Percentiles rank a stretch among this genome's conserved stretches.
Evolutionary conservation across 345 rosid genomes (phyloP).

Genomic region (Aethionema arabicum): DNA sequence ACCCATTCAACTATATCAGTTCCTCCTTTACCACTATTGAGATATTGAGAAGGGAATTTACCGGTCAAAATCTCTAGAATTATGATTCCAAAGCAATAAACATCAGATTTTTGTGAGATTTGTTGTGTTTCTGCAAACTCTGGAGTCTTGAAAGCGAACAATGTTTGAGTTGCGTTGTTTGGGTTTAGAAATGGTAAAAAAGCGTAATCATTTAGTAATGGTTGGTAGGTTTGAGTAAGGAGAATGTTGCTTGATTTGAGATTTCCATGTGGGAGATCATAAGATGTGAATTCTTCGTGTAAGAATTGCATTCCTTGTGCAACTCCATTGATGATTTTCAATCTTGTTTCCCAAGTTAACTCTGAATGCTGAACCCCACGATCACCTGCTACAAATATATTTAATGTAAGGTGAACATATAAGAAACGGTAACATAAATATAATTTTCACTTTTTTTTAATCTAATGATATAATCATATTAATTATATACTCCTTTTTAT

Average conservation of each 20-base stretch:
- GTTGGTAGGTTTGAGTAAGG: conserved; percentile 49
- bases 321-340: conserved; percentile 61
- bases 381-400: conserved; percentile 42
- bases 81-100: conserved; percentile 72
- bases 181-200: conserved; percentile 51
- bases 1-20: conserved; percentile 63
- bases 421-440: no score
- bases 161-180: conserved; percentile 38
- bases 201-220: conserved; percentile 67
- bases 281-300: conserved; percentile 51
- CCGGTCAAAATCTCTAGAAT: conserved; percentile 80
- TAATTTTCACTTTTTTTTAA: no score
- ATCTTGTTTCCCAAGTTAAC: conserved; percentile 63
- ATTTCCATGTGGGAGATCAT: conserved; percentile 78
- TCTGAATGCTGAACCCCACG: conserved; percentile 52
- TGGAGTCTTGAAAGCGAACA: conserved; percentile 65
- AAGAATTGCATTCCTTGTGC: conserved; percentile 62
- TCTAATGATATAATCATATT: no score
- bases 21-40: conserved; percentile 56
- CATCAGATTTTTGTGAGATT: conserved; percentile 66
- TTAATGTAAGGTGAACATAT: background rate
- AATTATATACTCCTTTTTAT: no score
- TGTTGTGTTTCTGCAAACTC: conserved; percentile 47
- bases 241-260: conserved; percentile 88
- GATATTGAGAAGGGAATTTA: conserved; percentile 68